A percentile compares a stretch with the other conserved stretches of the same genome.
Conservation (phyloP, 768 basidiomycete species). For the Mycena venus region DNA sequence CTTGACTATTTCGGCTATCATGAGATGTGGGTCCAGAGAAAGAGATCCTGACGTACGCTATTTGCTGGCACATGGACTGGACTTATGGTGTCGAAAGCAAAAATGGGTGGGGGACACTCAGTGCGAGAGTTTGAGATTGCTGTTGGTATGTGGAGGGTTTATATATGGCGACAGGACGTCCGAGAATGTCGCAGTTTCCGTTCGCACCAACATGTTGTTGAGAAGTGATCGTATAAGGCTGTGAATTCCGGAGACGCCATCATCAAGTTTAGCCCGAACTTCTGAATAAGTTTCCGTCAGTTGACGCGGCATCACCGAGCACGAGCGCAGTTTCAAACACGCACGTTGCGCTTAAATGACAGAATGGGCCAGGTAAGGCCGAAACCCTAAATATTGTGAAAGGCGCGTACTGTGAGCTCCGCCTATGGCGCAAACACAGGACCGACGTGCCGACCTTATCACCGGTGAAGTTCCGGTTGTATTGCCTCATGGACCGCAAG, state of each 20-base stretch:
- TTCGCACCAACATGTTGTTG: neutral
- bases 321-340: neutral
- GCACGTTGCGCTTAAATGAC: neutral
- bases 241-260: neutral
- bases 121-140: neutral
- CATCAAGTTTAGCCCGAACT: neutral
- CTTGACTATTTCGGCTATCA: slow-evolving; percentile 52
- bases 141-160: neutral
- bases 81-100: neutral
- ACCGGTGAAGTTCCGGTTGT: neutral
- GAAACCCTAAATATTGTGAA: neutral
- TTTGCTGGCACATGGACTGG: slow-evolving; percentile 58
- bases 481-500: neutral
- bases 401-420: neutral
- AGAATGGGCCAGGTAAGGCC: neutral
- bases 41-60: slow-evolving; percentile 55
- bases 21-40: slow-evolving; percentile 3
- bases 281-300: slow-evolving; percentile 1
- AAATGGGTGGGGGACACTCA: neutral
- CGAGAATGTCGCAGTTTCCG: slow-evolving; percentile 3
- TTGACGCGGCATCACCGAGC: neutral
- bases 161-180: neutral
- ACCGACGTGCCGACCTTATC: slow-evolving; percentile 10
- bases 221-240: slow-evolving; percentile 12
- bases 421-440: neutral